Evolutionary conservation across 331 rosid genomes (phyloP), one percentile per base, ranked within the genome.

Genomic region (Quercus lobata): DNA sequence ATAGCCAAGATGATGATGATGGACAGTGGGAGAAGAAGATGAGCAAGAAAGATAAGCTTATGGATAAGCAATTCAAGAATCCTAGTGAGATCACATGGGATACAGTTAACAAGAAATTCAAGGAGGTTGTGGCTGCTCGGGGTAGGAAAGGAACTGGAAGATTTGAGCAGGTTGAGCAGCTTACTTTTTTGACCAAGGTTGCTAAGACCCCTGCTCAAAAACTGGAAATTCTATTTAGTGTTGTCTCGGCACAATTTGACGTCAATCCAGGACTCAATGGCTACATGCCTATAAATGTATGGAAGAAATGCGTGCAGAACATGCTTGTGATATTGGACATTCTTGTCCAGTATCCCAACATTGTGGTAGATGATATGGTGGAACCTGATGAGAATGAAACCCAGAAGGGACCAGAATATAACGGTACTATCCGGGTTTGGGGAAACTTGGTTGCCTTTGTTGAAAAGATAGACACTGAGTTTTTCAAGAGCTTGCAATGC

Each of bases 191-290:
- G 80, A 92, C 97, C 5, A 96, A 90, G 83, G 99, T 96, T 72
- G 99, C 99, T 2, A 93, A 96, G 84, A 96, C 99, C 53, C 98
- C 99, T 57, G 98, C 99, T 0, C 99, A 96, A 80, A 96, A 96
- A 89, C 91, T 96, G 71, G 97, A 96, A 86, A 96, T 96, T 73
- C 86, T 93, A 69, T 93, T 93, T 75, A 90, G 93, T 69, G 98
- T 93, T 65, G 90, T 96, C 73, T 93, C 99, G 68, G 96, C 99
- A 60, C 99, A 93, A 80, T 96, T 96, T 78, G 99, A 93, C 81
- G 98, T 96, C 49, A 93, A 93, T 78, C 96, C 93, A 0, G 96
- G 93, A 35, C 89, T 91, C 35, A 91, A 78, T 82, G 95, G 95
- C 22, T 90, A 91, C 69, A 91, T 89, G 95, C 95, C 95, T 46